Base-by-base conservation (phyloP, 345 rosid species). In the Moricandia moricandioides region DNA sequence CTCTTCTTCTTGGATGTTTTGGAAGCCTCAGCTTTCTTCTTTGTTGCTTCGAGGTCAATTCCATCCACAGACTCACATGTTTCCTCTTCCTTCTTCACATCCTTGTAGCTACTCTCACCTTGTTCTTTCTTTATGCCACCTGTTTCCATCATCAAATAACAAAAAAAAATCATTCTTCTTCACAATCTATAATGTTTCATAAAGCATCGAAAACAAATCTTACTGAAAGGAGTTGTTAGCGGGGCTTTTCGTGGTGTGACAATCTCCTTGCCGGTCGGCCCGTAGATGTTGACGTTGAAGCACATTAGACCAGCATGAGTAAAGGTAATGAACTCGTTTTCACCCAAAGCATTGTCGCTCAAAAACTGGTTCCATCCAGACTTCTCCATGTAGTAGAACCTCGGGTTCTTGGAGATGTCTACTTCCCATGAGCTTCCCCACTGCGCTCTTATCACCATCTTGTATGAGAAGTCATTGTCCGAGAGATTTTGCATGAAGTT, bases 311-410 rank as follows among this genome's bases (percentile, higher is more conserved):
- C 69, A 12, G 7, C 37, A 63, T 66, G 77, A 58, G 35, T 78
- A 54, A 78, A 78, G 8, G 76, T 59, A 0, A 72, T 0, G n/a
- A 78, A 71, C 63, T 78, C 81, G 51, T 72, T 14, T 14, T 43
- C 24, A 60, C 81, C 81, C 49, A 78, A 60, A 0, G 18, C 56
- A 21, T 78, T 78, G 40, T 78, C 81, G 8, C 37, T 78, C 47
- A 78, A 68, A 21, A 78, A 78, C 65, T 66, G 26, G 45, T 72
- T 58, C 81, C 81, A 78, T 16, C 81, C 77, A 54, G 21, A 33
- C 71, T 37, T 78, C 73, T 71, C 76, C 55, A 78, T 52, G 51
- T 71, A 78, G 62, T 65, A 66, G 9, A 37, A 65, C 13, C 64
- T 67, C 2, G 57, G 10, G 62, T 71, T 71, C 56, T 60, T 60